phyloP scores from a whole-genome alignment of 208 protist species.

The Trypanosomatidae sp. region DNA sequence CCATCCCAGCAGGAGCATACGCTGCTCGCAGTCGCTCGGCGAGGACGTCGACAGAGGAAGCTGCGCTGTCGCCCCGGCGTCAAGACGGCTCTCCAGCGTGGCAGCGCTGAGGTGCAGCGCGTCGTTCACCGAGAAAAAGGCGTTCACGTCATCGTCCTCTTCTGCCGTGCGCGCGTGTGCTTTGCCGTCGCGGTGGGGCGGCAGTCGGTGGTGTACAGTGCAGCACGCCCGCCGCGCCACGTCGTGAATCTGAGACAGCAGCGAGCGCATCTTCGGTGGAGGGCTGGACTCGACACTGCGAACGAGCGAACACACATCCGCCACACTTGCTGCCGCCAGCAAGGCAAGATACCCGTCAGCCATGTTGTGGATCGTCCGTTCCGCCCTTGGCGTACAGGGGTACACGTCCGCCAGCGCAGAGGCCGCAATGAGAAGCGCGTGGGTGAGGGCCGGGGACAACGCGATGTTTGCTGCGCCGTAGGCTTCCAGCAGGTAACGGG shows the following conservation, averaged over 20 bases:
- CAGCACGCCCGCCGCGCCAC: background rate
- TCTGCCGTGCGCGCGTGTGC: no score
- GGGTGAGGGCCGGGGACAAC: conserved; percentile 9
- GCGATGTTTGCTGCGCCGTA: background rate
- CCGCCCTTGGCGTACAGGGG: no score
- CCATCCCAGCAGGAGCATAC: conserved; percentile 2
- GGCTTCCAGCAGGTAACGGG: conserved; percentile 4
- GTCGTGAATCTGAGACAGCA: no score
- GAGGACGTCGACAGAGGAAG: background rate
- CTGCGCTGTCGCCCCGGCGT: background rate
- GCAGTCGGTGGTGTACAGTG: background rate
- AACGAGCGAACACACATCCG: no score
- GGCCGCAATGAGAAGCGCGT: background rate
- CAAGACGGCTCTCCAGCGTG: background rate
- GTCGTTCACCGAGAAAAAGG: conserved; percentile 10
- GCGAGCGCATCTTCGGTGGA: no score
- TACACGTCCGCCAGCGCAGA: no score
- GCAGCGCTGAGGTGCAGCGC: background rate
- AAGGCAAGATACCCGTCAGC: no score
- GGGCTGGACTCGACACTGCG: no score
- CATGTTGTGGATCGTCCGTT: no score
- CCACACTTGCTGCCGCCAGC: no score
- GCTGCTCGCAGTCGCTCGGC: background rate
- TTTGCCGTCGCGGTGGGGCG: background rate
- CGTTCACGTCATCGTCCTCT: conserved; percentile 16